phyloP scores from a whole-genome alignment of 2,329 filamentous ascomycete genomes.

The Aspergillus luchuensis region DNA sequence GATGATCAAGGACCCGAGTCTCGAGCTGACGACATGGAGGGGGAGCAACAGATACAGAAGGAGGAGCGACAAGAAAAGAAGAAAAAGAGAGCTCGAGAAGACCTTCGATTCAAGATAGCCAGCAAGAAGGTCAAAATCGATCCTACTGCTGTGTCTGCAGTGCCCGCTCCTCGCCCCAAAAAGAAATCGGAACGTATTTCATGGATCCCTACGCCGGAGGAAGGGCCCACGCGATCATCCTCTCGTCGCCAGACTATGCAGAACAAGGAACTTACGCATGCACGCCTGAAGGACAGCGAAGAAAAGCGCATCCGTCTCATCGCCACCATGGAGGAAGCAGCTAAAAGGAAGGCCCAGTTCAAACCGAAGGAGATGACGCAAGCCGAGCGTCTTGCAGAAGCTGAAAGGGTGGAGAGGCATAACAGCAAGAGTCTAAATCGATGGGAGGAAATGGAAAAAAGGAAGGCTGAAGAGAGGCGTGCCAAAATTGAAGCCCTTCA shows the following conservation, averaged over 20 bases:
- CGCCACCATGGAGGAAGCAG: slow-evolving; percentile 63
- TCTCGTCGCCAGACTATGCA: slow-evolving; percentile 64
- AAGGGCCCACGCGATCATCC: slow-evolving; percentile 64
- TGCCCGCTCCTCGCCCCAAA: slow-evolving; percentile 53
- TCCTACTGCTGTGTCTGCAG: slow-evolving; percentile 47
- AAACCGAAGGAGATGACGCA: slow-evolving; percentile 85
- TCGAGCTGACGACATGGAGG: slow-evolving; percentile 70
- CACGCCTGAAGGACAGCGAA: slow-evolving; percentile 52
- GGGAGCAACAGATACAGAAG: slow-evolving; percentile 82
- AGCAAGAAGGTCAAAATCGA: slow-evolving; percentile 77
- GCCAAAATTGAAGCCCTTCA: slow-evolving; percentile 85
- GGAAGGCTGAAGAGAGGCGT: slow-evolving; percentile 78
- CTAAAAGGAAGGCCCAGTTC: slow-evolving; percentile 66
- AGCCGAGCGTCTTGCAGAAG: slow-evolving; percentile 79
- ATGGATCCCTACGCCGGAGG: slow-evolving; percentile 66
- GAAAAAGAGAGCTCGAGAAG: slow-evolving; percentile 80
- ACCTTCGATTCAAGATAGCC: slow-evolving; percentile 58
- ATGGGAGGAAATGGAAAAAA: slow-evolving; percentile 92
- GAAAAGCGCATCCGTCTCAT: slow-evolving; percentile 50
- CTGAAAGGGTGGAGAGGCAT: slow-evolving; percentile 76
- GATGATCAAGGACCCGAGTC: slow-evolving; percentile 67
- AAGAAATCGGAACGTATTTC: slow-evolving; percentile 72
- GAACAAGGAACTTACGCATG: slow-evolving; percentile 62
- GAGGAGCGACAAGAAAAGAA: slow-evolving; percentile 72
- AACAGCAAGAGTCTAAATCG: slow-evolving; percentile 89